These are phyloP conservation scores for Rhytidhysteron rufulum DNA, from an alignment of 2,329 filamentous ascomycete genomes.

Conservation along the genomic window DNA sequence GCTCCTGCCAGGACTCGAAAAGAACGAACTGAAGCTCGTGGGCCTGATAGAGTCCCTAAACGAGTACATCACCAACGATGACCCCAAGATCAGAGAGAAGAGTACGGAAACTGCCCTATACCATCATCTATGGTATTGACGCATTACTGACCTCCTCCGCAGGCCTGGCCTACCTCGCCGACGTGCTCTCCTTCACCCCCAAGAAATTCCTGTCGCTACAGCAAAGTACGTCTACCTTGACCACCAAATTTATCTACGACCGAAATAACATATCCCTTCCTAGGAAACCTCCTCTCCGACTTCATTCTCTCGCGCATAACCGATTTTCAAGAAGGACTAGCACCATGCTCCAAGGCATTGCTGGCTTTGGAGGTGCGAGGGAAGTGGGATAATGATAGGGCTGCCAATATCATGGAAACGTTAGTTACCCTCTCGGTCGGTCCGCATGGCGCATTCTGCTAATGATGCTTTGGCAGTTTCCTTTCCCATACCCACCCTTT, in stretches of 20 bases:
- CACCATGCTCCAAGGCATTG: constrained; percentile 56
- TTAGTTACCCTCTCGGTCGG: constrained; percentile 32
- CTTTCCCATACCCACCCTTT: constrained; percentile 54
- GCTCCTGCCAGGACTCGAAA: constrained; percentile 50
- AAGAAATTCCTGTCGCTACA: constrained; percentile 57
- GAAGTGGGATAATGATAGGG: constrained; percentile 57
- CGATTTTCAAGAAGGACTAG: constrained; percentile 51
- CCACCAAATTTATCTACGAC: neutral
- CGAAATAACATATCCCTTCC: neutral
- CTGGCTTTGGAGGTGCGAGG: constrained; percentile 57
- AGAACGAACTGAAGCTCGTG: constrained; percentile 58
- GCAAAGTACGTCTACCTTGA: constrained; percentile 44
- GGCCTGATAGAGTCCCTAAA: constrained; percentile 61
- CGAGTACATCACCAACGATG: constrained; percentile 65
- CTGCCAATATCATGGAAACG: constrained; percentile 51
- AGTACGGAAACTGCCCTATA: constrained; percentile 35
- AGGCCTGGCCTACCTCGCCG: constrained; percentile 49
- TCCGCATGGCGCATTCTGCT: constrained; percentile 7
- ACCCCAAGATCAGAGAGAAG: constrained; percentile 57
- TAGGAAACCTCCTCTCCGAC: constrained; percentile 55
- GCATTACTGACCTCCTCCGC: constrained; percentile 6
- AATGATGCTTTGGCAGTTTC: constrained; percentile 12
- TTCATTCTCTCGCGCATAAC: constrained; percentile 64
- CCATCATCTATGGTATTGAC: neutral
- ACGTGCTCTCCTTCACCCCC: constrained; percentile 49